Conservation (phyloP, 768 basidiomycete species). For the Macrocybe gigantea region DNA sequence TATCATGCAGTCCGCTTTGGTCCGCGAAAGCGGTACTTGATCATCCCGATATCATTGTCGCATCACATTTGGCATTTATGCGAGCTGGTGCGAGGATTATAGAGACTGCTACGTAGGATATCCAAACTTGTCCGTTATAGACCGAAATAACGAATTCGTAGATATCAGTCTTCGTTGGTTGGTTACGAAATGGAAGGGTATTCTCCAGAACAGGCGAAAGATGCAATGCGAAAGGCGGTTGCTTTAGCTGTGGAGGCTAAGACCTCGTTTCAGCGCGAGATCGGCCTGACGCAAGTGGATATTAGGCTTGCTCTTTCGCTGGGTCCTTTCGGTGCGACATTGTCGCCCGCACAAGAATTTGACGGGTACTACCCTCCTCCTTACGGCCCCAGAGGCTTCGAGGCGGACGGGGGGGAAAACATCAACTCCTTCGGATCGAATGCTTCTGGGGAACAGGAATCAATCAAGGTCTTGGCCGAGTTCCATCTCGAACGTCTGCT, state of each 20-base stretch:
- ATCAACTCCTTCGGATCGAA: conserved; percentile 35
- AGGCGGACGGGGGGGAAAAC: conserved; percentile 24
- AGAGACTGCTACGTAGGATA: conserved; percentile 58
- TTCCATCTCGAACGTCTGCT: conserved; percentile 63
- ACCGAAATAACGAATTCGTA: conserved; percentile 15
- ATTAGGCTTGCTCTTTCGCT: conserved; percentile 61
- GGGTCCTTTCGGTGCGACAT: conserved; percentile 68
- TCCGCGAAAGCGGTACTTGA: conserved; percentile 56
- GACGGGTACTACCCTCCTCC: conserved; percentile 72
- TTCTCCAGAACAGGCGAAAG: conserved; percentile 31
- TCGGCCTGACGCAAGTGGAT: conserved; percentile 8
- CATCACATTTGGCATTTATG: conserved; percentile 58
- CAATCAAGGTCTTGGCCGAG: conserved; percentile 44
- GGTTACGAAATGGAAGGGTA: conserved; percentile 52
- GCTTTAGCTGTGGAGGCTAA: conserved; percentile 44
- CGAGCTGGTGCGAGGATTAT: conserved; percentile 62
- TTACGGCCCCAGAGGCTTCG: conserved; percentile 51
- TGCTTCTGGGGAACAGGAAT: conserved; percentile 23
- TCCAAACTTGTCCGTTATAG: background rate
- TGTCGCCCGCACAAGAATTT: conserved; percentile 66
- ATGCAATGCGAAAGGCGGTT: conserved; percentile 49
- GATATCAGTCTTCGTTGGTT: conserved; percentile 60
- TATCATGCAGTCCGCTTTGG: conserved; percentile 60
- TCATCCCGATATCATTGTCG: conserved; percentile 46
- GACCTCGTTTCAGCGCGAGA: conserved; percentile 16